Evolutionary conservation across 148 eudicot species (phyloP).

Genomic region (Arctostaphylos glauca): DNA sequence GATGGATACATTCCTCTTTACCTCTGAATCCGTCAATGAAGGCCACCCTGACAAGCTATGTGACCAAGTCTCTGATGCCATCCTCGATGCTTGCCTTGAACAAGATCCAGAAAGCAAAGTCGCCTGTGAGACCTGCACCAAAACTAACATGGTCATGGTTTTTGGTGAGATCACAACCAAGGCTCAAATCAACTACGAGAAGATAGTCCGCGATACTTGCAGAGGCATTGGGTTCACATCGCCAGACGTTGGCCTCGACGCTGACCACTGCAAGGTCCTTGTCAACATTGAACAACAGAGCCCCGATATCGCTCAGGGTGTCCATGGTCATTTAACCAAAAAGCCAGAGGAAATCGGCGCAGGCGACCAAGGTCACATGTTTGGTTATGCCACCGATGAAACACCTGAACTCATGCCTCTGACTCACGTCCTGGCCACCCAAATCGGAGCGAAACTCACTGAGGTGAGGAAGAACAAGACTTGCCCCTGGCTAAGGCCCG

Average conservation of each 20-base stretch:
- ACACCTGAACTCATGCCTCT: slow-evolving; percentile 49
- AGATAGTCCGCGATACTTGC: slow-evolving; percentile 47
- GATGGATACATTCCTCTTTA: slow-evolving; percentile 52
- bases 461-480: slow-evolving; percentile 51
- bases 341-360: slow-evolving; percentile 55
- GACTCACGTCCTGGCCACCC: slow-evolving; percentile 46
- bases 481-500: slow-evolving; percentile 48
- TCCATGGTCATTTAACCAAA: slow-evolving; percentile 49
- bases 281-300: slow-evolving; percentile 48
- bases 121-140: slow-evolving; percentile 50
- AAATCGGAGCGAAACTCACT: slow-evolving; percentile 49
- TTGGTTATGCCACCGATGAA: slow-evolving; percentile 51
- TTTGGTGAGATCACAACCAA: slow-evolving; percentile 53
- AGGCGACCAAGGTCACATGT: slow-evolving; percentile 51
- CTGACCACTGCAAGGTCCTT: slow-evolving; percentile 49
- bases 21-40: slow-evolving; percentile 53
- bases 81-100: slow-evolving; percentile 50
- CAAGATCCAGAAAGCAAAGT: slow-evolving; percentile 53
- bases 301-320: slow-evolving; percentile 50
- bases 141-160: slow-evolving; percentile 46
- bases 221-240: slow-evolving; percentile 45
- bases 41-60: slow-evolving; percentile 56
- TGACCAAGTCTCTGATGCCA: slow-evolving; percentile 52
- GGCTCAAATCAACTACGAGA: slow-evolving; percentile 41
- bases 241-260: slow-evolving; percentile 50